Base-by-base conservation (phyloP, 2,329 filamentous ascomycete genomes). In the Hypoxylon rubiginosum region DNA sequence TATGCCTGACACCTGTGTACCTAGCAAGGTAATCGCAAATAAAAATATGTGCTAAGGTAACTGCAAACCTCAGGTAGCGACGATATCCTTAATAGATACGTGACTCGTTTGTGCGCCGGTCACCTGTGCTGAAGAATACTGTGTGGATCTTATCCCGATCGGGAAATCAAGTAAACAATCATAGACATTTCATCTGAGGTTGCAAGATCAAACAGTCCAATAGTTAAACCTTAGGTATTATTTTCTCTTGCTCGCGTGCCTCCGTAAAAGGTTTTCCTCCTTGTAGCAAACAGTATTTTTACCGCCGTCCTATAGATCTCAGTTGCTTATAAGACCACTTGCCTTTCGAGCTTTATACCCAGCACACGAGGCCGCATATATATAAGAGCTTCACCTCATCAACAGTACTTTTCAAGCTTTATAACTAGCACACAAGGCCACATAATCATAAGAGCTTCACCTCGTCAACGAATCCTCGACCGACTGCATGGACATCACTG, bases 111-210 rank as follows among this genome's bases (percentile, higher is more conserved):
- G 34, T 36, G 34, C 11, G 34, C 13, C 26, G 26, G 26, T 28
- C 32, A 13, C 32, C 10, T 34, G 61, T 62, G 58, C 51, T 58
- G 43, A 24, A 54, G 21, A 52, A 57, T 49, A 52, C n/a, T n/a
- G 56, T 43, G 32, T 53, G 45, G 60, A 30, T 58, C 57, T 30
- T 68, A 68, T 19, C 39, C 66, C 30, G 32, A 73, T 71, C 53
- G 53, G 68, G 74, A 60, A 75, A 71, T 62, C 24, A 75, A 72
- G 72, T 75, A 75, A 75, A 75, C 73, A 75, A 68, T 58, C 58
- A 60, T 61, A 24, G 39, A 41, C 49, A 54, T 30, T 50, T 32
- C 21, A 28, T 46, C 28, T 45, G n/a, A n/a, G n/a, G n/a, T n/a
- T n/a, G n/a, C n/a, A n/a, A n/a, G n/a, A n/a, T n/a, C n/a, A n/a